Evolutionary conservation across 345 rosid genomes (phyloP).

Genomic region (Aethionema arabicum): DNA sequence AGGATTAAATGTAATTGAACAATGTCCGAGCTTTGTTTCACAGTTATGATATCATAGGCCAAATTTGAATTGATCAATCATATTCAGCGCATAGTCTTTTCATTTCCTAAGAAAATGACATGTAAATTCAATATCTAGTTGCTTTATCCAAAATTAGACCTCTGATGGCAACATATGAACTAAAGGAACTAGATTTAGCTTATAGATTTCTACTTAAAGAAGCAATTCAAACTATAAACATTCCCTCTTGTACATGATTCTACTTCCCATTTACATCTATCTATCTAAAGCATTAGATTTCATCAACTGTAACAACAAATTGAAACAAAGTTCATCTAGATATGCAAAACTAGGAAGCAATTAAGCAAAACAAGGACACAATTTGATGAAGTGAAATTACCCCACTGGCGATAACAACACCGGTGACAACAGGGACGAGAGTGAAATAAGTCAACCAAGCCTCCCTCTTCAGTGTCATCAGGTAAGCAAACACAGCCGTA

Average conservation of each 20-base stretch:
- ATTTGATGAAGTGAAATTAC: conserved; percentile 38
- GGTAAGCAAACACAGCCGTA: conserved; percentile 92
- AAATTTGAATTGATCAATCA: conserved; percentile 12
- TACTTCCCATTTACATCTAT: not conserved
- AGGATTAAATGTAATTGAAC: not conserved
- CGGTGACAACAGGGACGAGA: conserved; percentile 88
- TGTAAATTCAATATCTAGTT: not conserved
- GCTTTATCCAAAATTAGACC: not conserved
- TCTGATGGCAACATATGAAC: not conserved
- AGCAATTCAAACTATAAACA: not conserved
- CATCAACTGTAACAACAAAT: not conserved
- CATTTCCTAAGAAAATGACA: not conserved
- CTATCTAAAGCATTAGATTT: conserved; percentile 13
- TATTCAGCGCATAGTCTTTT: not conserved
- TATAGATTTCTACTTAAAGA: not conserved
- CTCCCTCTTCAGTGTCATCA: conserved; percentile 83
- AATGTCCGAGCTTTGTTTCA: conserved; percentile 2
- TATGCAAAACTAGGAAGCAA: no score
- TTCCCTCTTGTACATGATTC: not conserved
- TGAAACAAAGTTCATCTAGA: no score
- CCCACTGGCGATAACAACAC: conserved; percentile 99
- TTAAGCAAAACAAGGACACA: not conserved
- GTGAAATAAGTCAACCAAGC: conserved; percentile 95
- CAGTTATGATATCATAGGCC: not conserved
- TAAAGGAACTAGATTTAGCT: conserved; percentile 4